Conservation (phyloP, 345 rosid genomes). For the Diplotaxis tenuifolia region DNA sequence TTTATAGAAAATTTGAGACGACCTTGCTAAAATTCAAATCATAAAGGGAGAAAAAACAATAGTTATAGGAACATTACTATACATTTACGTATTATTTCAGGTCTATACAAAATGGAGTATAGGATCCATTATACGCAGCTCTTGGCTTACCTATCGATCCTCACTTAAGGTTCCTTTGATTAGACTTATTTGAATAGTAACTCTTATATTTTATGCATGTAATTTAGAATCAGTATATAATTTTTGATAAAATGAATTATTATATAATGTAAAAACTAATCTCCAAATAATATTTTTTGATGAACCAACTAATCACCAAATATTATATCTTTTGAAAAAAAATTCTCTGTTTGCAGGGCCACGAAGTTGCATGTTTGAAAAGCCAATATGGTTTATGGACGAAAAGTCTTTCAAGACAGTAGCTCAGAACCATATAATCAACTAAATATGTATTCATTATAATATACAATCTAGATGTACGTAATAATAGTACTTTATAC, state of each 20-base stretch:
- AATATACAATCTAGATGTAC: not conserved
- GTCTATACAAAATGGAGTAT: constrained; percentile 1
- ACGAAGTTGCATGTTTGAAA: not conserved
- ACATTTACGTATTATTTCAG: constrained; percentile 8
- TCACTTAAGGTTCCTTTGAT: constrained; percentile 17
- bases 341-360: not conserved
- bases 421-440: not conserved
- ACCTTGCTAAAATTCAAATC: not conserved
- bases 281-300: no score
- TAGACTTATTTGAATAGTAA: not conserved
- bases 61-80: not conserved
- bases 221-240: not conserved
- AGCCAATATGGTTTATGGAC: not conserved
- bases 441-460: not conserved
- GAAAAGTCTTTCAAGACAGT: not conserved
- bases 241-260: no score
- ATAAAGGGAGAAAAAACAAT: not conserved
- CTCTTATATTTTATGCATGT: not conserved
- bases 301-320: no score
- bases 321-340: not conserved
- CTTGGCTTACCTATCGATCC: constrained; percentile 26
- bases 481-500: not conserved
- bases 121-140: constrained; percentile 19
- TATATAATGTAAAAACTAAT: no score
- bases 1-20: no score